Percentiles rank a stretch among this genome's conserved stretches.
phyloP scores from a whole-genome alignment of 345 rosid genomes.

The Pelargonium nanum region DNA sequence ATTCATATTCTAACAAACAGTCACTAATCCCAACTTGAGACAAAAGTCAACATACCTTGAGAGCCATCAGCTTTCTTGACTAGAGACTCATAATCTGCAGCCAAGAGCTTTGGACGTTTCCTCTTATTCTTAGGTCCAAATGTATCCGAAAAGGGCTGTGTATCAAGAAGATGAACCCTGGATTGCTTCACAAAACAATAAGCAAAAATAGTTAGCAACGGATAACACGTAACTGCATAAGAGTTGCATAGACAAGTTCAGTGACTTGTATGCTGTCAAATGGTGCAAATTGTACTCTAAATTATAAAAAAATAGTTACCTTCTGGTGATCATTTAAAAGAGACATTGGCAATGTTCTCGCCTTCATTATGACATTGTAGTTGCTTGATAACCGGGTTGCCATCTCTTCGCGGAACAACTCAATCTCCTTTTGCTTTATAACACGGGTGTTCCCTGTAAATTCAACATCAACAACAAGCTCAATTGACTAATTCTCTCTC shows the following conservation, averaged over 20 bases:
- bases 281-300: no score
- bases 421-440: conserved; percentile 70
- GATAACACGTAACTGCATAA: not conserved
- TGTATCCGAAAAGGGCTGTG: conserved; percentile 73
- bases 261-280: not conserved
- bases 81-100: conserved; percentile 73
- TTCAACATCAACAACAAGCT: not conserved
- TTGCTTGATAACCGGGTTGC: conserved; percentile 48
- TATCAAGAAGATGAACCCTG: conserved; percentile 80
- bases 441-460: conserved; percentile 62
- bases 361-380: conserved; percentile 72
- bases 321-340: conserved; percentile 67
- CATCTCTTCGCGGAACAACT: conserved; percentile 68
- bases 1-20: not conserved
- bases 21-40: not conserved
- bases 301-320: conserved; percentile 23
- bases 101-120: conserved; percentile 75
- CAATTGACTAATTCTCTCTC: conserved; percentile 11
- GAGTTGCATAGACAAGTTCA: not conserved
- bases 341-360: conserved; percentile 66
- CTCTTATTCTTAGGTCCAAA: conserved; percentile 74
- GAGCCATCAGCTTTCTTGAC: conserved; percentile 66
- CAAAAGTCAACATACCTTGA: conserved; percentile 42
- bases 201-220: no score
- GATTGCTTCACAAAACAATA: conserved; percentile 42